Evolutionary conservation across 2,329 filamentous ascomycete species (phyloP).

Genomic region (Cytospora piceae): DNA sequence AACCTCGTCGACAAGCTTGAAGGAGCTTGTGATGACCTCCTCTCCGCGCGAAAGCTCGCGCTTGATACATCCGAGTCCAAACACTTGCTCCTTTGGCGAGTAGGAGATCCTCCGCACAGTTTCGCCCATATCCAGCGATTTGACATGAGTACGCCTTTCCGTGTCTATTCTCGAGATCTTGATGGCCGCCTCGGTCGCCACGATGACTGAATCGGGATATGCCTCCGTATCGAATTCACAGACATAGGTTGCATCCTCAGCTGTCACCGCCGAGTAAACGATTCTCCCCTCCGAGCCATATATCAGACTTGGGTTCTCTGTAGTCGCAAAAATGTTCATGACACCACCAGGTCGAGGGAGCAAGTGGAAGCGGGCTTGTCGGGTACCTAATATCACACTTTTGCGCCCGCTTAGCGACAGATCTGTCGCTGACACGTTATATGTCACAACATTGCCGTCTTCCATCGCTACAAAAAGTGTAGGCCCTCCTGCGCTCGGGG

Average conservation of each 20-base stretch:
- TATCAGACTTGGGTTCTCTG: constrained; percentile 91
- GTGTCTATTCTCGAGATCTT: constrained; percentile 82
- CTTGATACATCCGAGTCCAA: constrained; percentile 84
- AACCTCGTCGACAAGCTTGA: constrained; percentile 89
- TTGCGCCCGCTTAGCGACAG: constrained; percentile 72
- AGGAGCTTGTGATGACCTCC: constrained; percentile 78
- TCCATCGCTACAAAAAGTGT: constrained; percentile 90
- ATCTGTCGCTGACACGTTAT: constrained; percentile 66
- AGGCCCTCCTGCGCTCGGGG: constrained; percentile 58
- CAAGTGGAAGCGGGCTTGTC: constrained; percentile 79
- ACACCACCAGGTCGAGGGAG: constrained; percentile 70
- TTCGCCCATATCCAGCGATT: constrained; percentile 75
- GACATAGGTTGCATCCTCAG: constrained; percentile 80
- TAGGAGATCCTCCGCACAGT: constrained; percentile 89
- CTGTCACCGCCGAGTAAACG: constrained; percentile 91
- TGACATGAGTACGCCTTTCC: constrained; percentile 86
- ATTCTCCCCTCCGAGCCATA: constrained; percentile 87
- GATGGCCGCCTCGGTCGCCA: constrained; percentile 77
- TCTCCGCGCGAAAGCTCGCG: constrained; percentile 70
- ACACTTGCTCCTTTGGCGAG: constrained; percentile 75
- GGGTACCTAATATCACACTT: constrained; percentile 82
- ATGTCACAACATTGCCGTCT: constrained; percentile 88
- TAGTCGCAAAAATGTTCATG: constrained; percentile 87
- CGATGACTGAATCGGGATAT: constrained; percentile 78
- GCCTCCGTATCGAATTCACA: constrained; percentile 81